phyloP scores from a whole-genome alignment of 2,329 filamentous ascomycete species.

The Nigrospora oryzae region DNA sequence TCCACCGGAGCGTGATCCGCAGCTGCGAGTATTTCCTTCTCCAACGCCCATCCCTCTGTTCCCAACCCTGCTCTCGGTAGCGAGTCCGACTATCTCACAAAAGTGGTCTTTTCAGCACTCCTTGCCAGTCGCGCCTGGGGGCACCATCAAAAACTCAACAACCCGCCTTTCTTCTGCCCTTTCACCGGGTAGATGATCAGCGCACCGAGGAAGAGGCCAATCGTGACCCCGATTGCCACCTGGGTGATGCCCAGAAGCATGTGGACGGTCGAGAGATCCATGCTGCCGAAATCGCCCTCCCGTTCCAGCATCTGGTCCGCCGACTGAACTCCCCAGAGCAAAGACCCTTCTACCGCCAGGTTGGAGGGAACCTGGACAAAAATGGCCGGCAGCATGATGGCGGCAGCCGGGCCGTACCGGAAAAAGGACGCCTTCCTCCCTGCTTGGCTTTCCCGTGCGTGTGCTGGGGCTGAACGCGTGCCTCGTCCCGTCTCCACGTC shows the following conservation, averaged over 20 bases:
- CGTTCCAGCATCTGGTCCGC: conserved; percentile 43
- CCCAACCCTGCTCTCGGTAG: too few relatives aligned
- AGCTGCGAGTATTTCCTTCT: too few relatives aligned
- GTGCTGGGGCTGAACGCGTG: conserved; percentile 1
- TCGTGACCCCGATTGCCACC: conserved; percentile 54
- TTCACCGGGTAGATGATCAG: conserved; percentile 48
- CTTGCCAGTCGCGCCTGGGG: too few relatives aligned
- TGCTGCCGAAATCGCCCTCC: conserved; percentile 16
- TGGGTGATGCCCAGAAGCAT: conserved; percentile 51
- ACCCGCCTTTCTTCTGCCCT: conserved; percentile 41
- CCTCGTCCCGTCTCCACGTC: not conserved
- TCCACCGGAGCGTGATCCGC: too few relatives aligned
- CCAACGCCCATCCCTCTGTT: too few relatives aligned
- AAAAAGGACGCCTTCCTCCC: conserved; percentile 6
- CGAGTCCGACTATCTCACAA: too few relatives aligned
- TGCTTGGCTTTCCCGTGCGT: too few relatives aligned
- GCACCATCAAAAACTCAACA: conserved; percentile 33
- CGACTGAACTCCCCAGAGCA: conserved; percentile 47
- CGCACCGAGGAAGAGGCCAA: conserved; percentile 49
- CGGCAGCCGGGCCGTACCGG: conserved; percentile 69
- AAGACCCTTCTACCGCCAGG: conserved; percentile 50
- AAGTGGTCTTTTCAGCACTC: too few relatives aligned
- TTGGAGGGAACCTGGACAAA: conserved; percentile 62
- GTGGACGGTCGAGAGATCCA: conserved; percentile 26
- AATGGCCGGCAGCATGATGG: conserved; percentile 79